These are phyloP conservation scores for Talaromyces thailandensis DNA, from an alignment of 495 filamentous ascomycete genomes.

Conservation along the genomic window DNA sequence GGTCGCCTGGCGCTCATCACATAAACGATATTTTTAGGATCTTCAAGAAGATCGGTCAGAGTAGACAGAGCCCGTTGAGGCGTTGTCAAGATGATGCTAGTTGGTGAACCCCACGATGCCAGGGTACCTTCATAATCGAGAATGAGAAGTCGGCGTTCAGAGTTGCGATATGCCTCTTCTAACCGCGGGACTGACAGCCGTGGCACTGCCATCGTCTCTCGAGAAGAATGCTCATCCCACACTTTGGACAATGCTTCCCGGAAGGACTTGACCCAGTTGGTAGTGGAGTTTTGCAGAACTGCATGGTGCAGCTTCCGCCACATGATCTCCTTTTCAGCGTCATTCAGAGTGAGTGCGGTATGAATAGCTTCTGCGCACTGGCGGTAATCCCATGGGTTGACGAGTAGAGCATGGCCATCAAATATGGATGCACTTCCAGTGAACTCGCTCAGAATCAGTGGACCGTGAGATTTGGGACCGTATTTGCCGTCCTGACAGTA, in stretches of 20 bases:
- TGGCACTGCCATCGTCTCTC: constrained; percentile 76
- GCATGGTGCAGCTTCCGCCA: constrained; percentile 67
- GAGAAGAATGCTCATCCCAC: constrained; percentile 72
- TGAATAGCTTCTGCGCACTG: constrained; percentile 76
- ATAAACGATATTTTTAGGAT: constrained; percentile 77
- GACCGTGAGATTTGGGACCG: constrained; percentile 67
- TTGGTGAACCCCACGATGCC: constrained; percentile 71
- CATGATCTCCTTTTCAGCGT: constrained; percentile 60
- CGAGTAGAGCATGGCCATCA: constrained; percentile 53
- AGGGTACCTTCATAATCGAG: constrained; percentile 90
- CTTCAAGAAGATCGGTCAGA: constrained; percentile 67
- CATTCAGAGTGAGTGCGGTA: constrained; percentile 65
- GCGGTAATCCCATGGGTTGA: constrained; percentile 88
- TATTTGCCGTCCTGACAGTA: constrained; percentile 84
- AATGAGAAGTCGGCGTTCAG: constrained; percentile 67
- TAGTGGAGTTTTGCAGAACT: constrained; percentile 72
- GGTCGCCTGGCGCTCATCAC: constrained; percentile 82
- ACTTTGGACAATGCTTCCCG: constrained; percentile 56
- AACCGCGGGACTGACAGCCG: constrained; percentile 61
- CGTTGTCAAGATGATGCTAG: constrained; percentile 70
- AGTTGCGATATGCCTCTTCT: constrained; percentile 50
- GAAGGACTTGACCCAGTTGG: constrained; percentile 72
- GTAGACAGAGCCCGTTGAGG: constrained; percentile 75
- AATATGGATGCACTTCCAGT: constrained; percentile 83
- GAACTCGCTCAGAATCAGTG: constrained; percentile 87